A percentile compares a stretch with the other conserved stretches of the same genome.
Conservation (phyloP, 2,329 filamentous ascomycete species). For the Zasmidium cellare region DNA sequence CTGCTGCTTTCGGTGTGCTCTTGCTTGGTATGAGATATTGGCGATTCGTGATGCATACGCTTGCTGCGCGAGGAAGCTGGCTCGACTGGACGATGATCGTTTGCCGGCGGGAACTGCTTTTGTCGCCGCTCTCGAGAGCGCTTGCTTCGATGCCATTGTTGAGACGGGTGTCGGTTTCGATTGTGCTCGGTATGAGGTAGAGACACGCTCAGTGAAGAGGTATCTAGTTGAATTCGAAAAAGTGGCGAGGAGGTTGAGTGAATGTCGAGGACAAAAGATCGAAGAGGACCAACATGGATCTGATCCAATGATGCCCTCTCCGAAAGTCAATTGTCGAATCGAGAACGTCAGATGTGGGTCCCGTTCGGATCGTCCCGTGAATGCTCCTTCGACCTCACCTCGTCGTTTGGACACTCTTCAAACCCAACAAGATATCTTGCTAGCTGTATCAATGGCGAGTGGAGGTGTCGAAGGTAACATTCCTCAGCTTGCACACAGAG, state of each 20-base stretch:
- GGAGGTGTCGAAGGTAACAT: too few species aligned
- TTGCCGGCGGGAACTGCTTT: constrained; percentile 17
- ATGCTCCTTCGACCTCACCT: background rate
- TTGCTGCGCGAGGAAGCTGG: constrained; percentile 27
- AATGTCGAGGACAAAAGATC: background rate
- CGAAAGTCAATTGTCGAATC: constrained; percentile 11
- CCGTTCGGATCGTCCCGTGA: background rate
- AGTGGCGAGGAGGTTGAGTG: background rate
- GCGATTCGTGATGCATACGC: constrained; percentile 19
- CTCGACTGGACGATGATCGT: constrained; percentile 22
- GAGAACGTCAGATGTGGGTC: constrained; percentile 5
- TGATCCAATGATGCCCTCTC: constrained; percentile 1
- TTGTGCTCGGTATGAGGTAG: background rate
- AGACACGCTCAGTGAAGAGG: constrained; percentile 13
- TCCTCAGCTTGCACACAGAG: too few species aligned
- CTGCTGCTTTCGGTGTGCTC: constrained; percentile 47
- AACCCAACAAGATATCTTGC: too few species aligned
- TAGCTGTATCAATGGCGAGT: too few species aligned
- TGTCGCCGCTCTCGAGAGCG: constrained; percentile 18
- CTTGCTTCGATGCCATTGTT: constrained; percentile 23
- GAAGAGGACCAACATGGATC: background rate
- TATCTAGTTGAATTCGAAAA: background rate
- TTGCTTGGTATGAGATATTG: constrained; percentile 31
- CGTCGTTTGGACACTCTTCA: too few species aligned
- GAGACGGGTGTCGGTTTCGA: background rate